Conservation (phyloP, 2,329 filamentous ascomycete species). For the Cucurbitaria berberidis region DNA sequence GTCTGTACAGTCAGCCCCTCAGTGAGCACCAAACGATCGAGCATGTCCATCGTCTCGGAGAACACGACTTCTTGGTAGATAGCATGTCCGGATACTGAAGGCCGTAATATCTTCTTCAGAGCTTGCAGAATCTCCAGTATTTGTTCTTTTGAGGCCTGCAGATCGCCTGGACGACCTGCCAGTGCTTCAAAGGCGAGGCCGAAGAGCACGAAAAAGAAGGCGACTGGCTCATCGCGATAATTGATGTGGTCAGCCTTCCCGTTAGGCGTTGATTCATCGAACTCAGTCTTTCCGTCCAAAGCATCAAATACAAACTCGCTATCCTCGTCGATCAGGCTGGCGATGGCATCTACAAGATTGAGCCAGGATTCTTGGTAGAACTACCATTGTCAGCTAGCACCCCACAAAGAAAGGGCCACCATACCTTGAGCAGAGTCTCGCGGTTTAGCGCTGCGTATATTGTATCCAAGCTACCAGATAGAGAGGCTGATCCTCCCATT, state of each 20-base stretch:
- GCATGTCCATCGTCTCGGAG: slow-evolving; percentile 93
- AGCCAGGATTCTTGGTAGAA: slow-evolving; percentile 99
- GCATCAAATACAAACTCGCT: slow-evolving; percentile 98
- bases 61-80: slow-evolving; percentile 97
- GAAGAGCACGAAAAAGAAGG: slow-evolving; percentile 98
- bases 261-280: slow-evolving; percentile 47
- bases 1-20: slow-evolving; percentile 87
- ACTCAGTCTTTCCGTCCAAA: slow-evolving; percentile 76
- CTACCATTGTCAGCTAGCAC: slow-evolving; percentile 37
- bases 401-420: neutral
- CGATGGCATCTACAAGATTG: slow-evolving; percentile 95
- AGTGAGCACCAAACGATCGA: slow-evolving; percentile 90
- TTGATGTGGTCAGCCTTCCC: slow-evolving; percentile 80
- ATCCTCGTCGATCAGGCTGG: slow-evolving; percentile 95
- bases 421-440: slow-evolving; percentile 80
- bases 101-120: slow-evolving; percentile 91
- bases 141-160: slow-evolving; percentile 75
- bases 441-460: slow-evolving; percentile 95
- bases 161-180: slow-evolving; percentile 76
- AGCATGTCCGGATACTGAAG: slow-evolving; percentile 92
- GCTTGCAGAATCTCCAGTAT: slow-evolving; percentile 88
- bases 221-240: slow-evolving; percentile 95
- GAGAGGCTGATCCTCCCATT: slow-evolving; percentile 72
- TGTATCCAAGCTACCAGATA: slow-evolving; percentile 86
- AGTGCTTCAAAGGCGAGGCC: slow-evolving; percentile 96